These are phyloP conservation scores for Solanum pinnatisectum DNA, from an alignment of 257 asterid species.

Conservation along the genomic window DNA sequence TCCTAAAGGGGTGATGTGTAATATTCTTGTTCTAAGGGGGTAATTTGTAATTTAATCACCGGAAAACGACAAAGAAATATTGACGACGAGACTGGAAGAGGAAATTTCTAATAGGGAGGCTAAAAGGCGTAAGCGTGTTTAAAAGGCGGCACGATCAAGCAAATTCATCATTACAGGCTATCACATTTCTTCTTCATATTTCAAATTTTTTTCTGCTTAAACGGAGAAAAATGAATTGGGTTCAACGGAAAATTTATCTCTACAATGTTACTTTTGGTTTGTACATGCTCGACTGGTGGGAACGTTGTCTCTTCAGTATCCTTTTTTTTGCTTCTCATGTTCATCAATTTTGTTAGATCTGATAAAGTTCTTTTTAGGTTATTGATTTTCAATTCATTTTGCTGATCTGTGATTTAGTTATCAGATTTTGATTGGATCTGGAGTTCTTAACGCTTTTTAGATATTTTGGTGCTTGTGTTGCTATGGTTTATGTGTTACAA, in stretches of 20 bases:
- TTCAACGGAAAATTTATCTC: conserved; percentile 70
- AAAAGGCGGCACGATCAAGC: not conserved
- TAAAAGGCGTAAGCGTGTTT: not conserved
- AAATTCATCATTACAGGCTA: not conserved
- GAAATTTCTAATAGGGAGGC: not conserved
- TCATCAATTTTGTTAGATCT: not conserved
- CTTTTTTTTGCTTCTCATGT: not conserved
- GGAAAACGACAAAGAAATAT: not conserved
- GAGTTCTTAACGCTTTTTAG: conserved; percentile 29
- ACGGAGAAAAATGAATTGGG: conserved; percentile 40
- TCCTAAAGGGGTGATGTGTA: no score
- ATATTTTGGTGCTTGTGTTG: conserved; percentile 54
- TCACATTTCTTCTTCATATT: not conserved
- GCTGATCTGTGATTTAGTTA: not conserved
- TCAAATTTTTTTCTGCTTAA: not conserved
- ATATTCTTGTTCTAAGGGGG: no score
- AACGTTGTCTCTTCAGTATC: conserved; percentile 82
- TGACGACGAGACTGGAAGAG: not conserved
- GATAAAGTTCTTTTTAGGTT: not conserved
- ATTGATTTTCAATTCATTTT: not conserved
- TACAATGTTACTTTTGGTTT: conserved; percentile 87
- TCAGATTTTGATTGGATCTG: not conserved
- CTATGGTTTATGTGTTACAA: conserved; percentile 71
- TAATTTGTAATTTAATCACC: not conserved
- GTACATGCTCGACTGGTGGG: conserved; percentile 92